phyloP scores from a whole-genome alignment of 2,329 filamentous ascomycete species.

The Capronia americana region DNA sequence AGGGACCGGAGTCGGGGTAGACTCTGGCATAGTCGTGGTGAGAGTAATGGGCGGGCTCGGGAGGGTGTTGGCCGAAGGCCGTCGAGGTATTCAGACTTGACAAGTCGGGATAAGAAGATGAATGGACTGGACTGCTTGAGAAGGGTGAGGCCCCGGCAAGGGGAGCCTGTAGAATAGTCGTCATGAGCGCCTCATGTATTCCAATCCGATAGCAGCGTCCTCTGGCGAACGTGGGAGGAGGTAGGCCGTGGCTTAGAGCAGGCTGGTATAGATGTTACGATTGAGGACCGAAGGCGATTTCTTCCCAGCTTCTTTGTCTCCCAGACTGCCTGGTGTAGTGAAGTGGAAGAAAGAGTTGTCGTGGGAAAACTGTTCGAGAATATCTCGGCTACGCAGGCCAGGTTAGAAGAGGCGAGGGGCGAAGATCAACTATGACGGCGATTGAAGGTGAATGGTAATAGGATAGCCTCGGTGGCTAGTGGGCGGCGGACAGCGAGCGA shows the following conservation, averaged over 20 bases:
- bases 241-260: background rate
- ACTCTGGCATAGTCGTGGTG: conserved; percentile 31
- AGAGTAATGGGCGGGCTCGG: conserved; percentile 26
- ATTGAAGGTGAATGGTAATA: conserved; percentile 9
- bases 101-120: conserved; percentile 37
- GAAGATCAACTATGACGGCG: conserved; percentile 14
- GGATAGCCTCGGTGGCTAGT: conserved; percentile 5
- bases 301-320: conserved; percentile 7
- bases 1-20: conserved; percentile 44
- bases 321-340: background rate
- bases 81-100: conserved; percentile 30
- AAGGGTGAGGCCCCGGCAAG: conserved; percentile 44
- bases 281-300: background rate
- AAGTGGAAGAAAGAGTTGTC: background rate
- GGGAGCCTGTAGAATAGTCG: conserved; percentile 45
- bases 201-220: background rate
- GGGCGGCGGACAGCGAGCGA: conserved; percentile 6
- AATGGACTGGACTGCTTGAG: conserved; percentile 44
- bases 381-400: conserved; percentile 12
- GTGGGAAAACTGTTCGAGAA: conserved; percentile 1
- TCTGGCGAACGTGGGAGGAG: background rate
- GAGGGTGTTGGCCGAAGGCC: conserved; percentile 27
- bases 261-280: conserved; percentile 1
- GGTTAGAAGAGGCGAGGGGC: background rate
- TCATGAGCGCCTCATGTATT: conserved; percentile 43